Evolutionary conservation across 2,329 filamentous ascomycete species (phyloP), one percentile per base, ranked within the genome.

Genomic region (Colletotrichum sublineola): DNA sequence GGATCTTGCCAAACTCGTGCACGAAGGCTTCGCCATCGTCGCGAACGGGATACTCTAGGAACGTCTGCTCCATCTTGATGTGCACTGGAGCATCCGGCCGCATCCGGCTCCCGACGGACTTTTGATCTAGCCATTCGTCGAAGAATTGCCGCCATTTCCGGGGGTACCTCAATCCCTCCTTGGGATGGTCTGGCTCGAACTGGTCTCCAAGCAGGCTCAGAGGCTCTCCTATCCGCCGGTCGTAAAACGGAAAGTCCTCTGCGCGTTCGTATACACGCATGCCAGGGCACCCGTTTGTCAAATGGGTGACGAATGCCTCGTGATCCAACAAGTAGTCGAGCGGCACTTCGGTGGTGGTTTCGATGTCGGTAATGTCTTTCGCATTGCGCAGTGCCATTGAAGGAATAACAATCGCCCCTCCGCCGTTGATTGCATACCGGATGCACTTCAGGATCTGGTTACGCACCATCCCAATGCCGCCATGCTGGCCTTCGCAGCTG

Each of bases 381-480:
- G 78, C 76, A 63, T 81, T 80, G 42, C 81, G 78, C 56, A 80
- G 63, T 1, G 78, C 76, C 74, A 84, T 83, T 1, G 79, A 79
- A 2, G 82, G 82, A 2, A 84, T 50, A 3, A 83, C 82, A 1
- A 83, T 52, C 0, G 78, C 78, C 46, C 75, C 82, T 8, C 82
- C 82, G 38, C 77, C 82, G 58, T 78, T 76, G 55, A 84, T 83
- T 5, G 82, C 80, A 63, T 82, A 84, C 24, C 82, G 78, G 6
- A 84, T 77, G 74, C 82, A 84, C 61, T 82, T 83, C 4, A 84
- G 74, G 29, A 84, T 82, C 73, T 82, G 81, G 68, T 83, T 82
- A 38, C 82, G 78, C 48, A 84, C 75, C 78, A 83, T 82, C 50
- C 80, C 82, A 58, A 84, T 77, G 36, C 81, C 82, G 46, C 82